These are phyloP conservation scores for Cardiosporidium cionae DNA, from an alignment of 169 alveolate species.

Conservation along the genomic window DNA sequence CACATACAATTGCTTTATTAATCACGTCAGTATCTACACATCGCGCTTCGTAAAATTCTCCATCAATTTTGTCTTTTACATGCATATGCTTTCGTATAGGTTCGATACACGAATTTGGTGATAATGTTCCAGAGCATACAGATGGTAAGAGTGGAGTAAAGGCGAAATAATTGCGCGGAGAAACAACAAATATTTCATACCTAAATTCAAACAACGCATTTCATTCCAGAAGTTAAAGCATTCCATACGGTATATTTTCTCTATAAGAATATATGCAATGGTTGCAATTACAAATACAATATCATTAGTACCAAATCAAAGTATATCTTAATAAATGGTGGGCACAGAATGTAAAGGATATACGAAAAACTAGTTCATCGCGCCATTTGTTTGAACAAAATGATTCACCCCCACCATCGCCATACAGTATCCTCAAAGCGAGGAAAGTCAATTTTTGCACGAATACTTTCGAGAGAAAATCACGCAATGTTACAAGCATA, in stretches of 20 bases:
- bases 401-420: too few species aligned
- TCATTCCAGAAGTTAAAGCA: too few species aligned
- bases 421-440: too few species aligned
- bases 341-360: neutral
- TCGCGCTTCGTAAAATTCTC: conserved; percentile 31
- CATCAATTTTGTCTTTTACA: neutral
- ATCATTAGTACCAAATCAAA: neutral
- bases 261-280: neutral
- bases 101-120: conserved; percentile 31
- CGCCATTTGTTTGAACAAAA: neutral
- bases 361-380: neutral
- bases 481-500: neutral
- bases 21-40: conserved; percentile 19
- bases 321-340: neutral
- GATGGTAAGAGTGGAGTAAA: conserved; percentile 41
- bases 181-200: conserved; percentile 23
- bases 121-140: conserved; percentile 38
- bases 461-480: too few species aligned
- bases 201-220: too few species aligned
- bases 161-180: conserved; percentile 37
- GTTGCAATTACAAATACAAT: neutral
- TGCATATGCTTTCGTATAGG: neutral
- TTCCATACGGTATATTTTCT: too few species aligned
- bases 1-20: conserved; percentile 3
- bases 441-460: too few species aligned